phyloP scores from a whole-genome alignment of 768 basidiomycete species.

The Naematelia encephala region DNA sequence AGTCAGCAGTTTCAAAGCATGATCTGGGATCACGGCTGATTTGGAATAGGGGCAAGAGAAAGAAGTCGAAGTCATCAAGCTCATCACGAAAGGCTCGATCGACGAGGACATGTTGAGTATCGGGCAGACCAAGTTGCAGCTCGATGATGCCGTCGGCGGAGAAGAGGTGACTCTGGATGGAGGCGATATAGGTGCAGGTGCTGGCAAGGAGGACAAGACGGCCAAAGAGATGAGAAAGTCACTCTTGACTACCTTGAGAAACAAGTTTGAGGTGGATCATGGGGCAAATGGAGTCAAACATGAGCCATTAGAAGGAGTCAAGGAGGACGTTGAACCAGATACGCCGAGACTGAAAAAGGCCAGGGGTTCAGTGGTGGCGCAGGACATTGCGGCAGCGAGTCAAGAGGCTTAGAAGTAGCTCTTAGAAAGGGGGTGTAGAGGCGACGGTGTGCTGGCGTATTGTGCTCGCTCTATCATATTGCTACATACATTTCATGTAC shows the following conservation, averaged over 20 bases:
- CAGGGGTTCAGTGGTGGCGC: constrained; percentile 17
- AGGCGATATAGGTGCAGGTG: constrained; percentile 52
- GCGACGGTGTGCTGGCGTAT: no score
- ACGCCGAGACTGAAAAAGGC: constrained; percentile 30
- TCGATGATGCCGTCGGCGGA: constrained; percentile 93
- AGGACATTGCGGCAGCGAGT: neutral
- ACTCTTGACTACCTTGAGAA: constrained; percentile 75
- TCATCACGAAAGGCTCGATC: constrained; percentile 85
- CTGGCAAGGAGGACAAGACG: constrained; percentile 62
- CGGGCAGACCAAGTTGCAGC: constrained; percentile 81
- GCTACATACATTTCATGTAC: constrained; percentile 21
- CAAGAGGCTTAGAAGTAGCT: neutral
- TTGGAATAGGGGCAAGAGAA: constrained; percentile 52
- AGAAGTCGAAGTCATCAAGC: constrained; percentile 89
- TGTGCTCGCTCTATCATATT: neutral
- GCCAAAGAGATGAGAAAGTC: constrained; percentile 82
- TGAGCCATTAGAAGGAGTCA: constrained; percentile 3
- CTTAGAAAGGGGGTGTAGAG: neutral
- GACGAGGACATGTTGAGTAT: constrained; percentile 93
- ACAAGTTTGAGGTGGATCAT: constrained; percentile 62
- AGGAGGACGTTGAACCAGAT: constrained; percentile 2
- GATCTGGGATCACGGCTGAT: neutral
- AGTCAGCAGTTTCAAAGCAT: constrained; percentile 47
- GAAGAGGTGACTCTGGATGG: constrained; percentile 59
- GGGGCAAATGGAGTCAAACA: constrained; percentile 4